These are phyloP conservation scores for Phaffomyces opuntiae DNA, from an alignment of 805 yeast genomes.

Conservation along the genomic window DNA sequence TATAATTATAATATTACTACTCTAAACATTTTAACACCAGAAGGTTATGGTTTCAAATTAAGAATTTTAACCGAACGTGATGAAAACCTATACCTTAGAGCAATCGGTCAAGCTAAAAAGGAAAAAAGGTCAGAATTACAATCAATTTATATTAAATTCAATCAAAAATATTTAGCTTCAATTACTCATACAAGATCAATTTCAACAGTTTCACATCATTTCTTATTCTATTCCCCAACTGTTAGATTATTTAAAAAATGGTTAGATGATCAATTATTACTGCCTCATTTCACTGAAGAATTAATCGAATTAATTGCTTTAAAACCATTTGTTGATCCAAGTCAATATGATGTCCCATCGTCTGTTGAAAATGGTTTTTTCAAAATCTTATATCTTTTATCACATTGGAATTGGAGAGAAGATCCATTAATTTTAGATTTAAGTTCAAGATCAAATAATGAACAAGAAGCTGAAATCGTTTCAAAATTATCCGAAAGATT, in stretches of 20 bases:
- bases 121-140: slow-evolving; percentile 54
- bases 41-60: slow-evolving; percentile 80
- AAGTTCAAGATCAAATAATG: slow-evolving; percentile 40
- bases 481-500: slow-evolving; percentile 53
- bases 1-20: slow-evolving; percentile 51
- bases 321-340: slow-evolving; percentile 79
- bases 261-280: slow-evolving; percentile 76
- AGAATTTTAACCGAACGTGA: slow-evolving; percentile 81
- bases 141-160: slow-evolving; percentile 55
- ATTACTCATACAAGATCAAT: slow-evolving; percentile 80
- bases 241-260: slow-evolving; percentile 84
- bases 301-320: slow-evolving; percentile 75
- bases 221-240: slow-evolving; percentile 68
- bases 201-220: slow-evolving; percentile 61
- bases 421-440: slow-evolving; percentile 77
- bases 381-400: slow-evolving; percentile 60
- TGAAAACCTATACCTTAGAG: slow-evolving; percentile 63
- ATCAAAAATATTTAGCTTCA: slow-evolving; percentile 54
- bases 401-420: slow-evolving; percentile 93
- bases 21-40: slow-evolving; percentile 70
- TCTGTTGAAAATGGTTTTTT: slow-evolving; percentile 77
- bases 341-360: slow-evolving; percentile 78
- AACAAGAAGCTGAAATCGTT: slow-evolving; percentile 30
- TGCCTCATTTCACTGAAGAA: slow-evolving; percentile 69
- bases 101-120: slow-evolving; percentile 57